Evolutionary conservation across 176 grass and related monocot species (phyloP), one percentile per base, ranked within the genome.

Genomic region (Raddia guianensis): DNA sequence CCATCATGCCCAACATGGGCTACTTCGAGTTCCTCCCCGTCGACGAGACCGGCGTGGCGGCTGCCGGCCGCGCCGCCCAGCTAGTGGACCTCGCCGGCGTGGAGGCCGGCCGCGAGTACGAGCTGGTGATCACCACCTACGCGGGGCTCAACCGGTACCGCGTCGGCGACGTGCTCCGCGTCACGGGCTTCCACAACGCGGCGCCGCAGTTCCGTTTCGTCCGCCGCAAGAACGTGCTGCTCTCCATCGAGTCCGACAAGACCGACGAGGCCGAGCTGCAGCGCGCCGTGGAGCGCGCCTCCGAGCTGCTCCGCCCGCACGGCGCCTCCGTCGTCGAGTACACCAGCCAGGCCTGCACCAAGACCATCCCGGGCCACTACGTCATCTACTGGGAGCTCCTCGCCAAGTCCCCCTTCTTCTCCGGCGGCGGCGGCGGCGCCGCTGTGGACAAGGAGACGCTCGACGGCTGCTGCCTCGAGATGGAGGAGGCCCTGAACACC

Each of bases 1-100:
- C 95, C 81, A 94, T 98, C 88, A 91, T 98, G 95, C 95, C 95
- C 35, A 98, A 94, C 90, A 98, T 98, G 95, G 93, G 80, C 74
- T 98, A 98, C 90, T 98, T 98, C 83, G 95, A 98, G 86, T 98
- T 98, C 81, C 85, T 98, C 35, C 87, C 91, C 43, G 70, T 92
- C 56, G 91, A 84, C 77, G 50, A 52, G 62, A 60, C 61, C 18
- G 82, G 83, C 35, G 73, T 58, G 14, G 66, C 62, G 10, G 70
- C 66, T 32, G 78, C 66, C 40, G 78, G 72, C 32, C 80, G 81
- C 49, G 68, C 80, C 37, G 27, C 21, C 56, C 66, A 73, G 72
- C 90, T 98, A n/a, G 90, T 95, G 83, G 92, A 98, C 73, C 92
- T 98, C 14, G 92, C 88, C 9, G 74, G 81, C 73, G 95, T 98